A percentile compares a stretch with the other conserved stretches of the same genome.
phyloP scores from a whole-genome alignment of 768 basidiomycete species.

The Boletus sp. region DNA sequence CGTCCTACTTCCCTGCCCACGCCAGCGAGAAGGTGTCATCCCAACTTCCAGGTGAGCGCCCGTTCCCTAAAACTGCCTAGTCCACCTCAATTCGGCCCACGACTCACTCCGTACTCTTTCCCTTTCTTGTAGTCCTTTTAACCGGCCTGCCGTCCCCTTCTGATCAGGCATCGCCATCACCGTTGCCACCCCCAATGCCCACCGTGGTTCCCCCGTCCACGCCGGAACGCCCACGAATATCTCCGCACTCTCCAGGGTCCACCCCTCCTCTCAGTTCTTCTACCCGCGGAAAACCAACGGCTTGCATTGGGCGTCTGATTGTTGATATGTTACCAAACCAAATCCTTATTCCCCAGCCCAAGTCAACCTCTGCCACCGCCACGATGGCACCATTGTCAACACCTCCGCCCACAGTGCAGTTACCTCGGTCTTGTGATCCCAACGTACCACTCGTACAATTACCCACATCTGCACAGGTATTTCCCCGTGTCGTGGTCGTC shows the following conservation, averaged over 20 bases:
- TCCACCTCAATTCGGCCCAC: conserved; percentile 9
- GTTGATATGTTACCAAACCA: conserved; percentile 55
- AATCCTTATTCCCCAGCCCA: conserved; percentile 25
- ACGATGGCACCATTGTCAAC: conserved; percentile 3
- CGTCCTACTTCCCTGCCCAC: conserved; percentile 28
- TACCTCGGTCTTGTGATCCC: conserved; percentile 13
- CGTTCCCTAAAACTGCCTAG: conserved; percentile 10
- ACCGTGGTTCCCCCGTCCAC: conserved; percentile 20
- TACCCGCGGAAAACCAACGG: conserved; percentile 21
- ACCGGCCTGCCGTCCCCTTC: conserved; percentile 26
- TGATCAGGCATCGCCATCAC: conserved; percentile 29
- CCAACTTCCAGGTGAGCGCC: conserved; percentile 14
- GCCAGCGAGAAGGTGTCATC: conserved; percentile 13
- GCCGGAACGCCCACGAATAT: conserved; percentile 30
- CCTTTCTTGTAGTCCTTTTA: conserved; percentile 23
- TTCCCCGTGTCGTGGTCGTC: conserved; percentile 63
- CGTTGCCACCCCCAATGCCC: conserved; percentile 23
- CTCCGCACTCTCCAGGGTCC: conserved; percentile 18
- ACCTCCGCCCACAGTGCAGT: not conserved
- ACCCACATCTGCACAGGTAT: conserved; percentile 26
- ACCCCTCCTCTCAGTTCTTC: conserved; percentile 4
- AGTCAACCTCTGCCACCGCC: not conserved
- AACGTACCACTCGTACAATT: conserved; percentile 28
- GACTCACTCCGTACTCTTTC: conserved; percentile 12
- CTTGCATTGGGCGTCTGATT: conserved; percentile 47